These are phyloP conservation scores for Oryza officinalis DNA, from an alignment of 176 grass and related monocot species.

Conservation along the genomic window DNA sequence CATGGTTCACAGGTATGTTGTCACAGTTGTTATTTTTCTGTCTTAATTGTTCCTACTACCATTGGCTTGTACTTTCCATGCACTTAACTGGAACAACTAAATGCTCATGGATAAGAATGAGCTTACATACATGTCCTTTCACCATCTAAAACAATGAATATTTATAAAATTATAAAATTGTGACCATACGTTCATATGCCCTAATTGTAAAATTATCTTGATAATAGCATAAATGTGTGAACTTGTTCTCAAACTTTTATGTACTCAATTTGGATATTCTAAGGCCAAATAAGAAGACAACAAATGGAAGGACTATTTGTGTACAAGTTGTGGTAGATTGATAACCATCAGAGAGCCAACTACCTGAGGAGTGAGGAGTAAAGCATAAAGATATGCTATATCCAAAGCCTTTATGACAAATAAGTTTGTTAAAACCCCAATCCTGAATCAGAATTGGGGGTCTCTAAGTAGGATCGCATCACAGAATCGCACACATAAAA, in stretches of 20 bases:
- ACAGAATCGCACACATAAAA: too few species aligned
- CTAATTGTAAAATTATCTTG: not conserved
- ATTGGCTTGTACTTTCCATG: not conserved
- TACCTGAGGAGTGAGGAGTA: not conserved
- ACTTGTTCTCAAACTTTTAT: not conserved
- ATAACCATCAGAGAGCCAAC: not conserved
- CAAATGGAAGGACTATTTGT: not conserved
- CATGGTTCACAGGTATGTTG: conserved; percentile 87
- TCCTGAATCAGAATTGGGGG: too few species aligned
- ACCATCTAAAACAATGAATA: not conserved
- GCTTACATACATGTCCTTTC: not conserved
- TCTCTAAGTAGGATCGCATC: too few species aligned
- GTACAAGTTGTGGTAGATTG: not conserved
- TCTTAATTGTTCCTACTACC: conserved; percentile 23
- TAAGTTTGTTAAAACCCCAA: too few species aligned
- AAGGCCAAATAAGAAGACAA: not conserved
- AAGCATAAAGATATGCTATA: not conserved
- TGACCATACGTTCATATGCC: not conserved
- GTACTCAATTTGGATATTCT: not conserved
- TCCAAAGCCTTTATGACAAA: not conserved
- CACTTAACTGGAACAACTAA: not conserved
- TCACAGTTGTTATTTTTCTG: conserved; percentile 24
- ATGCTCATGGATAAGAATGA: not conserved
- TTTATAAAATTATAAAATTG: not conserved
- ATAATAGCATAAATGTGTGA: not conserved